Base-by-base conservation (phyloP, 768 basidiomycete species). In the Coprinopsis strossmayeri region DNA sequence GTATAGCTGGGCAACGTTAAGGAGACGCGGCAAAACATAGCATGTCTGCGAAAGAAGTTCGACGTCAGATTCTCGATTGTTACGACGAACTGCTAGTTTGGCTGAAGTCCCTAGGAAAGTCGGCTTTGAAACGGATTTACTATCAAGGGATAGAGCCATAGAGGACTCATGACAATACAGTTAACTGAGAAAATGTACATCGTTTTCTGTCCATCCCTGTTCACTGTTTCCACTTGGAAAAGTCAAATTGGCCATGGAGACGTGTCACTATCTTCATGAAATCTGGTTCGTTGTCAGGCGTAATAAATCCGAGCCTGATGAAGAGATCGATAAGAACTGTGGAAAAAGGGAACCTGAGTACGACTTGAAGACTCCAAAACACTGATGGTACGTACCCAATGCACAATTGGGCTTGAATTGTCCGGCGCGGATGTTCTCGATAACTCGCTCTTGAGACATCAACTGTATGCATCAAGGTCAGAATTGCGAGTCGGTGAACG, bases 371-470 rank as follows among this genome's bases (percentile, higher is more conserved):
- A 23, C 15, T 35, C 32, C 38, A 26, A n/a, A 3, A 34, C 39
- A n/a, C 28, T 48, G 55, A 38, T 18, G 21, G 13, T 12, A 68
- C 79, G 45, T 30, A 90, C 90, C 88, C 2, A 90, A 57, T 3
- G 86, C 91, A 56, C 91, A 96, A 59, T 99, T 98, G 1, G 91
- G 77, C 65, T 99, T 99, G 76, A 99, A 98, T 21, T 83, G 63
- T 0, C 84, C 83, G 5, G 63, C 58, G 7, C 76, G 78, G 68
- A 98, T 79, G 45, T 75, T 79, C 32, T 68, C 50, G 4, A 87
- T 68, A 15, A 94, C 76, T 25, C 78, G 73, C 0, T 75, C 70
- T 34, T 91, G 66, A 1, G 78, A 63, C 35, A 91, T 69, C 20
- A 95, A 70, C 90, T 94, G 46, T n/a, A 23, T 26, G 47, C 23